Evolutionary conservation across 257 asterid genomes (phyloP).

Genomic region (Solanum megistacrolobum): DNA sequence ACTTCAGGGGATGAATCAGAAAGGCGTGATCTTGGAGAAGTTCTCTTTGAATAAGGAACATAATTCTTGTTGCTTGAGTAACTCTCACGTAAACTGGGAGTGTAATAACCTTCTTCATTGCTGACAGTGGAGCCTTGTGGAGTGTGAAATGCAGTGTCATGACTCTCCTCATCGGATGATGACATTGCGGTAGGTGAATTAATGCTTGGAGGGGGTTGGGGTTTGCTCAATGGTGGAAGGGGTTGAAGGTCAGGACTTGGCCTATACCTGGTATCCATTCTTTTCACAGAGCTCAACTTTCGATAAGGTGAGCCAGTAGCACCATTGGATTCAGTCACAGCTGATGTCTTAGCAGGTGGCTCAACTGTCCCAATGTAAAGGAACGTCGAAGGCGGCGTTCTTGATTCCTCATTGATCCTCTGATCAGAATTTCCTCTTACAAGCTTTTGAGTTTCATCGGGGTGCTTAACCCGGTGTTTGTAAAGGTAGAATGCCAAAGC

Average conservation of each 20-base stretch:
- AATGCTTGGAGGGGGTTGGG: conserved; percentile 53
- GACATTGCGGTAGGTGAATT: conserved; percentile 87
- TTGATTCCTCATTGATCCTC: conserved; percentile 40
- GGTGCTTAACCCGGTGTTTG: conserved; percentile 35
- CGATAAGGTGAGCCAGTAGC: conserved; percentile 57
- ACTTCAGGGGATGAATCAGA: conserved; percentile 48
- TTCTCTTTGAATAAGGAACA: conserved; percentile 63
- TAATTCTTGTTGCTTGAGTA: conserved; percentile 16
- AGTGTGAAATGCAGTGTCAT: conserved; percentile 67
- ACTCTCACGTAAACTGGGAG: conserved; percentile 38
- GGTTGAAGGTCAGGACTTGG: conserved; percentile 99
- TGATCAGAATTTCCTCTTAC: conserved; percentile 35
- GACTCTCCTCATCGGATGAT: conserved; percentile 85
- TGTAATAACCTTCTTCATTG: conserved; percentile 40
- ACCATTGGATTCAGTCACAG: conserved; percentile 24
- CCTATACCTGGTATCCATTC: conserved; percentile 57
- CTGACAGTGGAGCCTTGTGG: conserved; percentile 82
- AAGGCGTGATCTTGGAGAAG: conserved; percentile 74
- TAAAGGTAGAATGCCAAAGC: conserved; percentile 48
- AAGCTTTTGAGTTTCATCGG: conserved; percentile 54
- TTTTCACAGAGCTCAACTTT: conserved; percentile 51
- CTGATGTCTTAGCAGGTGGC: conserved; percentile 40
- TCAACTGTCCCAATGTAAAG: conserved; percentile 93
- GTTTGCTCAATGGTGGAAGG: conserved; percentile 77
- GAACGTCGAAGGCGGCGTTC: conserved; percentile 69